Conservation (phyloP, 2,329 filamentous ascomycete species). For the Epichloe brachyelytri region DNA sequence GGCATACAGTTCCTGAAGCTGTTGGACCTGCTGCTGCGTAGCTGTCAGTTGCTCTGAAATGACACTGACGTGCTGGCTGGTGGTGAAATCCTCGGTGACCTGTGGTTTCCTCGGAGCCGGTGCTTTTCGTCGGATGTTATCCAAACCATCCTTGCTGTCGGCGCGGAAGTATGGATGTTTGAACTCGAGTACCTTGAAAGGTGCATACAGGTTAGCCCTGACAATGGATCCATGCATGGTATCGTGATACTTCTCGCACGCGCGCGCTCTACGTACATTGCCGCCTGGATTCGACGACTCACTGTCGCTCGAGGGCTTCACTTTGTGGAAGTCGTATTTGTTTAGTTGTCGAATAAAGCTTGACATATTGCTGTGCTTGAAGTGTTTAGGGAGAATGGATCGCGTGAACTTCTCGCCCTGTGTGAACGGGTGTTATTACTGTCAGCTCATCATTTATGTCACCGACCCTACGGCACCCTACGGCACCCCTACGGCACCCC, state of each 20-base stretch:
- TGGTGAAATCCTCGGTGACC: slow-evolving; percentile 56
- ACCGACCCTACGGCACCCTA: no score
- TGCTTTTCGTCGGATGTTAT: slow-evolving; percentile 92
- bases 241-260: slow-evolving; percentile 5
- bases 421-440: slow-evolving; percentile 5
- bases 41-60: slow-evolving; percentile 80
- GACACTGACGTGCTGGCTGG: slow-evolving; percentile 77
- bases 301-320: slow-evolving; percentile 41
- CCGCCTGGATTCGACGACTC: slow-evolving; percentile 21
- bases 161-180: slow-evolving; percentile 93
- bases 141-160: slow-evolving; percentile 90
- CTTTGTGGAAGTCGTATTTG: slow-evolving; percentile 98
- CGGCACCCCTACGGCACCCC: no score
- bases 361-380: slow-evolving; percentile 98
- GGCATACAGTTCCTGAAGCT: slow-evolving; percentile 71
- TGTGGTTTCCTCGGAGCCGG: slow-evolving; percentile 73
- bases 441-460: slow-evolving; percentile 5
- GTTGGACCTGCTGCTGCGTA: slow-evolving; percentile 84
- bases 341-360: slow-evolving; percentile 93
- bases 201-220: slow-evolving; percentile 4
- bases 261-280: slow-evolving; percentile 17
- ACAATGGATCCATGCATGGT: neutral
- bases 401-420: slow-evolving; percentile 98
- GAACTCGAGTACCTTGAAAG: slow-evolving; percentile 55
- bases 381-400: slow-evolving; percentile 90